Conservation (phyloP, 345 rosid genomes). For the Ailanthus altissimus region DNA sequence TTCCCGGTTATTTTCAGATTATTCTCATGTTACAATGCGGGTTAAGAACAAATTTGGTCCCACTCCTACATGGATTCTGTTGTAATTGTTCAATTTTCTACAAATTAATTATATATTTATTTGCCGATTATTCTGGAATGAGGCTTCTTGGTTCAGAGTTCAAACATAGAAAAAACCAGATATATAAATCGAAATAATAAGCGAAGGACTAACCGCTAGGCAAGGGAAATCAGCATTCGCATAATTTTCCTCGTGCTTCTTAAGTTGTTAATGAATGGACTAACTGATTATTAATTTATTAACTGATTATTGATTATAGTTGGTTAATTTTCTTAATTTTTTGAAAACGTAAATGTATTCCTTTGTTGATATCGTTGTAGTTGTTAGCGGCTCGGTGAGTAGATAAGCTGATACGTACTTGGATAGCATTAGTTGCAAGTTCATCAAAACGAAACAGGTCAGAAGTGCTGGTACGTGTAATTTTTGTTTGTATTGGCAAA, state of each 20-base stretch:
- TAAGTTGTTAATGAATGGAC: neutral
- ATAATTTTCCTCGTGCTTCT: neutral
- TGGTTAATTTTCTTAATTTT: neutral
- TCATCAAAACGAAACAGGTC: too few species aligned
- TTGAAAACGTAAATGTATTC: too few species aligned
- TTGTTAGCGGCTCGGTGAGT: too few species aligned
- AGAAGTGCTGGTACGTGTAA: neutral
- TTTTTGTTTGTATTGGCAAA: slow-evolving; percentile 6
- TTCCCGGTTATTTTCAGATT: neutral
- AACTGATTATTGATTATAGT: neutral
- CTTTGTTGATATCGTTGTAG: too few species aligned
- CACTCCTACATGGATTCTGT: neutral
- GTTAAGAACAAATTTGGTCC: neutral
- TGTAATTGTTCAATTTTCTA: neutral
- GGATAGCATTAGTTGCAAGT: neutral
- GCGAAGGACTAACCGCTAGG: neutral
- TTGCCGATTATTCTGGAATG: neutral
- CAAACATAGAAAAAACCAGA: too few species aligned
- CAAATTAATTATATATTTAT: neutral
- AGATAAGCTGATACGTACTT: too few species aligned
- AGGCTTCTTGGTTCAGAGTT: too few species aligned
- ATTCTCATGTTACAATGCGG: neutral
- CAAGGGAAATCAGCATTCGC: neutral
- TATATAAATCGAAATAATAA: too few species aligned
- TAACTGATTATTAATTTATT: too few species aligned